Evolutionary conservation across 306 rosid species (phyloP).

Genomic region (Begonia masoniana): DNA sequence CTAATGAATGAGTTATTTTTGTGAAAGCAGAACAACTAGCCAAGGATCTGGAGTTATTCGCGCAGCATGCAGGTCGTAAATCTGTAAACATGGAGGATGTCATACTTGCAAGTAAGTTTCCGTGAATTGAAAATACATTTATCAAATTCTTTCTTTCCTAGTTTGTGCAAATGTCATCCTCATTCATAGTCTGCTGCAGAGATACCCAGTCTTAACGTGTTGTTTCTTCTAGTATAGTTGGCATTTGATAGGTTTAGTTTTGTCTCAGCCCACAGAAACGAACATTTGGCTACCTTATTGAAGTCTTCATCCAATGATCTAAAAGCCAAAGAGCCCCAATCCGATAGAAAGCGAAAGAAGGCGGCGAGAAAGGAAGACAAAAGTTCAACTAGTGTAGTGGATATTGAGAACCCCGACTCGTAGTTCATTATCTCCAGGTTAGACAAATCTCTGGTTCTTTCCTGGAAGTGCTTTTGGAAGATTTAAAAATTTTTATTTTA

Average conservation of each 20-base stretch:
- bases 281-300: constrained; percentile 46
- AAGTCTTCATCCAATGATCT: constrained; percentile 54
- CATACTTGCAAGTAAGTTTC: constrained; percentile 62
- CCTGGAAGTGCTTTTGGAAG: too few relatives aligned
- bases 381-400: constrained; percentile 5
- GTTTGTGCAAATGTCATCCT: not conserved
- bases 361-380: constrained; percentile 34
- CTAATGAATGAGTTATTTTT: not conserved
- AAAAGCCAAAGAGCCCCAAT: constrained; percentile 59
- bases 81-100: constrained; percentile 79
- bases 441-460: not conserved
- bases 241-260: not conserved
- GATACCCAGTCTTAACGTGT: too few relatives aligned
- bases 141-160: not conserved
- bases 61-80: constrained; percentile 79
- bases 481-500: too few relatives aligned
- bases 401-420: constrained; percentile 19
- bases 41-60: constrained; percentile 69
- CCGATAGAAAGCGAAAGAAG: constrained; percentile 77
- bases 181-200: not conserved
- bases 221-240: too few relatives aligned
- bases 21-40: constrained; percentile 56
- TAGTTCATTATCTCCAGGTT: not conserved
- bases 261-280: constrained; percentile 78
- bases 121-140: too few relatives aligned